Conservation (phyloP, 495 filamentous ascomycete species). For the Aspergillus campestris region DNA sequence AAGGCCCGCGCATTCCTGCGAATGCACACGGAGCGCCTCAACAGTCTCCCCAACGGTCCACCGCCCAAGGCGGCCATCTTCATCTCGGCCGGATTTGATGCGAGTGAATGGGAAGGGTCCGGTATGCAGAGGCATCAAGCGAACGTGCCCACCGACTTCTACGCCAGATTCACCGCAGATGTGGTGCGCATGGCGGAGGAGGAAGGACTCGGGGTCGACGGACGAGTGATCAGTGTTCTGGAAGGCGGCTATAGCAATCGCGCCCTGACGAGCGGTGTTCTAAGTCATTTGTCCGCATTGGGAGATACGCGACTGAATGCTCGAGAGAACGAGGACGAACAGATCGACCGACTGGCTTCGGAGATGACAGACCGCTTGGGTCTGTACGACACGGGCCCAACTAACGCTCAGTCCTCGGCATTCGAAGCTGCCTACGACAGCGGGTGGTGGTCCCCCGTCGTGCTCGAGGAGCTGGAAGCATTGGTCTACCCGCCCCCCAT, state of each 20-base stretch:
- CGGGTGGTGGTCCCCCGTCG: slow-evolving; percentile 65
- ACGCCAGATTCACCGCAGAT: slow-evolving; percentile 80
- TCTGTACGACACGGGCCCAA: slow-evolving; percentile 5
- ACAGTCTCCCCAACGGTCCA: slow-evolving; percentile 40
- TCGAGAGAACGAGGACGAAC: background rate
- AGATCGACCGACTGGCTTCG: slow-evolving; percentile 13
- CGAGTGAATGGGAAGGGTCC: slow-evolving; percentile 82
- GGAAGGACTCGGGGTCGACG: slow-evolving; percentile 66
- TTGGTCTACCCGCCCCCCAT: slow-evolving; percentile 40
- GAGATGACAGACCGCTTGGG: slow-evolving; percentile 22
- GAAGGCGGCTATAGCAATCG: slow-evolving; percentile 95
- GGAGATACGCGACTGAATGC: slow-evolving; percentile 24
- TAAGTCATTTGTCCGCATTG: slow-evolving; percentile 81
- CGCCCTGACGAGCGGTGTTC: slow-evolving; percentile 74
- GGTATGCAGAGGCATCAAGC: slow-evolving; percentile 93
- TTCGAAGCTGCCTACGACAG: slow-evolving; percentile 43
- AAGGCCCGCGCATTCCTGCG: slow-evolving; percentile 72
- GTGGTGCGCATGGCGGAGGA: slow-evolving; percentile 75
- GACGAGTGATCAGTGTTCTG: slow-evolving; percentile 82
- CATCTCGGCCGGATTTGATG: slow-evolving; percentile 92
- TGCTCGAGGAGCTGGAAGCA: slow-evolving; percentile 59
- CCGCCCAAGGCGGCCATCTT: slow-evolving; percentile 79
- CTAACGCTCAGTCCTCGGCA: background rate
- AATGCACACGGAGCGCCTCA: slow-evolving; percentile 54
- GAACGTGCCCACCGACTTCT: slow-evolving; percentile 94